These are phyloP conservation scores for Yarrowia sp. DNA, from an alignment of 805 yeast species.

Conservation along the genomic window DNA sequence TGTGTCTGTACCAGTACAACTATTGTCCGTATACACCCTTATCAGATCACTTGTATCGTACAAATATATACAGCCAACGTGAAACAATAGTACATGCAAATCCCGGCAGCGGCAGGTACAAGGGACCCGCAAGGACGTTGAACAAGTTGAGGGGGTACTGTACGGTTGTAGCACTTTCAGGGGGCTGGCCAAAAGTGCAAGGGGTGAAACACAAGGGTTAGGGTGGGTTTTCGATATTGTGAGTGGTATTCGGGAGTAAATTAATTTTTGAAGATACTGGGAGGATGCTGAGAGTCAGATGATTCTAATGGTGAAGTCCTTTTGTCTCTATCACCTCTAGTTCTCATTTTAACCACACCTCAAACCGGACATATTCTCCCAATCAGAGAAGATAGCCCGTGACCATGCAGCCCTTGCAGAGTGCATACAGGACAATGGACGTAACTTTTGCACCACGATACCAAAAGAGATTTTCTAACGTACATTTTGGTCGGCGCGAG, in stretches of 20 bases:
- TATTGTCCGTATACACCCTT: no score
- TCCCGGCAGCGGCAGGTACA: not conserved
- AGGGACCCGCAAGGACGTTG: not conserved
- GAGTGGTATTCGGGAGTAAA: no score
- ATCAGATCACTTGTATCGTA: no score
- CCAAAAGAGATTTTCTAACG: not conserved
- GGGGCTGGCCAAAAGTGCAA: not conserved
- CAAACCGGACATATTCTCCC: not conserved
- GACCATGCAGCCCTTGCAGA: not conserved
- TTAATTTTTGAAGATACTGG: not conserved
- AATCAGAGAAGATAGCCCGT: not conserved
- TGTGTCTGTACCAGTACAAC: no score
- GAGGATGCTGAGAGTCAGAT: not conserved
- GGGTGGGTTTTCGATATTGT: not conserved
- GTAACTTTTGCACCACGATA: not conserved
- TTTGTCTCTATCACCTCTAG: not conserved
- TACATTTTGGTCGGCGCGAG: not conserved
- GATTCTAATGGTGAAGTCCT: not conserved
- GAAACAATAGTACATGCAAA: not conserved
- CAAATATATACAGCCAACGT: not conserved
- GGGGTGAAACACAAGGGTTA: not conserved
- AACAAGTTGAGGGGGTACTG: not conserved
- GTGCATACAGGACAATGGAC: conserved; percentile 1
- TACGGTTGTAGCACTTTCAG: not conserved
- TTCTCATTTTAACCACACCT: not conserved